A percentile compares a stretch with the other conserved stretches of the same genome.
Conservation (phyloP, 768 basidiomycete species). For the Podaxis sp. region DNA sequence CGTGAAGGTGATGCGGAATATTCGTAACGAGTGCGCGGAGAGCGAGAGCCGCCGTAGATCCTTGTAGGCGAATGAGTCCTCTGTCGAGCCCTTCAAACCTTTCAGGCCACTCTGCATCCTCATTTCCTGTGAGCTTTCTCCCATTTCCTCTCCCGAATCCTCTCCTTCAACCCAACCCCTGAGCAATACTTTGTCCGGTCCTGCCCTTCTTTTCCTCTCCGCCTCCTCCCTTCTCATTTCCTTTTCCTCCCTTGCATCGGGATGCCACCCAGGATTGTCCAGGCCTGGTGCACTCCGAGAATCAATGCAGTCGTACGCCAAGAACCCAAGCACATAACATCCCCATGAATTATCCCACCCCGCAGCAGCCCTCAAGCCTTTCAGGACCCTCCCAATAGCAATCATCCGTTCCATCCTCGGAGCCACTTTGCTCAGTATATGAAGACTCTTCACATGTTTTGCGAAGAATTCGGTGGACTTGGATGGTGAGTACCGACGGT, state of each 20-base stretch:
- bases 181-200: background rate
- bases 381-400: constrained; percentile 2
- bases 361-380: constrained; percentile 1
- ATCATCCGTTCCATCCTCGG: background rate
- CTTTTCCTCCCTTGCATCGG: background rate
- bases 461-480: constrained; percentile 10
- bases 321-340: background rate
- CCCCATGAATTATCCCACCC: constrained; percentile 13
- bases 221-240: background rate
- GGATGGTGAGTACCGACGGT: constrained; percentile 3
- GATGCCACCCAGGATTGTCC: background rate
- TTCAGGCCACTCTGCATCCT: too few species aligned
- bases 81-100: background rate
- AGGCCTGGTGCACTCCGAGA: too few species aligned
- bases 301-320: background rate
- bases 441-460: constrained; percentile 4
- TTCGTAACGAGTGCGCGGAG: background rate
- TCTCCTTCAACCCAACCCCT: background rate
- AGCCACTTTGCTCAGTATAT: background rate
- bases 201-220: constrained; percentile 1
- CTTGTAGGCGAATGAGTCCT: constrained; percentile 3
- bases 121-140: too few species aligned
- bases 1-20: background rate
- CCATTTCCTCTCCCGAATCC: background rate
- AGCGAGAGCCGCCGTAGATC: constrained; percentile 6